A percentile compares a stretch with the other conserved stretches of the same genome.
These are phyloP conservation scores for Plectosphaerella plurivora DNA, from an alignment of 2,329 filamentous ascomycete species.

Conservation along the genomic window DNA sequence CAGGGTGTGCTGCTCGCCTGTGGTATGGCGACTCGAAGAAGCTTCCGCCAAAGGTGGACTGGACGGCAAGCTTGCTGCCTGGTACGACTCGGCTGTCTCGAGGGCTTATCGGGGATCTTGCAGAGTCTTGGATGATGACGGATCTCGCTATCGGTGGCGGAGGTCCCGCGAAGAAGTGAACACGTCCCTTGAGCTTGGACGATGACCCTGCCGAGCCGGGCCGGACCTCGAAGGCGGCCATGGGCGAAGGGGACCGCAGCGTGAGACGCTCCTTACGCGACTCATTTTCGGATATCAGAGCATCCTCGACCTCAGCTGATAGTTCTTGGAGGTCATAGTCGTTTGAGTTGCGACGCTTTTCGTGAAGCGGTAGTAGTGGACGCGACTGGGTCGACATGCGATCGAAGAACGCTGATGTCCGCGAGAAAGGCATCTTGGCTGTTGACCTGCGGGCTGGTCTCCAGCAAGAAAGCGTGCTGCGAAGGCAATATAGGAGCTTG, in stretches of 20 bases:
- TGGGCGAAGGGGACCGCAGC: conserved; percentile 5
- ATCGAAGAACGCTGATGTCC: conserved; percentile 11
- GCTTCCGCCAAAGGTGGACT: conserved; percentile 24
- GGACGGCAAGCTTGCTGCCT: neutral
- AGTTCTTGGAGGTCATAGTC: conserved; percentile 35
- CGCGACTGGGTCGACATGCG: conserved; percentile 12
- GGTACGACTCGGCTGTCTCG: neutral
- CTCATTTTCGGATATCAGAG: conserved; percentile 15
- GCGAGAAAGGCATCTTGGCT: neutral
- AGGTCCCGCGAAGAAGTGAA: conserved; percentile 40
- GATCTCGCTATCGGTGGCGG: conserved; percentile 47
- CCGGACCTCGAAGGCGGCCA: conserved; percentile 6
- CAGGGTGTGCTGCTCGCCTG: conserved; percentile 20
- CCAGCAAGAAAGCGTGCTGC: neutral
- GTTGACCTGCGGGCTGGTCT: neutral
- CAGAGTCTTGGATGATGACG: conserved; percentile 22
- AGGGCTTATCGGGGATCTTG: neutral
- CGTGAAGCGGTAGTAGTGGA: conserved; percentile 20
- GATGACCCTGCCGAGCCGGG: conserved; percentile 23
- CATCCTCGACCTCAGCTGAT: conserved; percentile 28
- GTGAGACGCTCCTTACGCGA: conserved; percentile 9
- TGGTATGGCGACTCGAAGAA: conserved; percentile 30
- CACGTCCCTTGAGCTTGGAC: conserved; percentile 23
- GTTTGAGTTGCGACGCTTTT: conserved; percentile 17
- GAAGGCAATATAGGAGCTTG: too few species aligned